Base-by-base conservation (phyloP, 495 filamentous ascomycete species). In the Neurospora sp. region DNA sequence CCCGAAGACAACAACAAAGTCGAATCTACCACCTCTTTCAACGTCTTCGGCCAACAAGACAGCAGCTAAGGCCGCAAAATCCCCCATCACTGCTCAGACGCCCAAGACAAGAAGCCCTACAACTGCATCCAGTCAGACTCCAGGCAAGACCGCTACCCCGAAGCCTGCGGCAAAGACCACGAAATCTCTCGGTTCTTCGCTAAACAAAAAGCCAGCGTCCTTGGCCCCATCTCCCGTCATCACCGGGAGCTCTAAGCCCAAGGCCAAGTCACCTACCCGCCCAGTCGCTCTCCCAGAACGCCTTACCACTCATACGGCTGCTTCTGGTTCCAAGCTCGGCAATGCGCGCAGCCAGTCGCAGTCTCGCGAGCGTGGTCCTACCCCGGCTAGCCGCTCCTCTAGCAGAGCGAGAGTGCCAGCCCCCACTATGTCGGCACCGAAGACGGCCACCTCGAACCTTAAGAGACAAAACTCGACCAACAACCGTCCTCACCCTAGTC, bases 191-290 rank as follows among this genome's bases (percentile, higher is more conserved):
- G 66, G 75, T 5, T 46, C 80, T 0, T 76, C 81, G 18, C 75
- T 77, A 5, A 40, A 70, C 40, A 84, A 83, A 76, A 84, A 79
- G 54, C 80, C 84, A 46, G 75, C 79, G 2, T 73, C 82, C 10
- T 74, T 83, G 35, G 76, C 83, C 23, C 75, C 79, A 10, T 80
- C 80, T 5, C 77, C 83, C 14, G 76, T 82, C 2, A 76, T 77
- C 62, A 81, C 79, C 72, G 83, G 82, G n/a, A 85, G 86, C 76
- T 80, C 82, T 40, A 93, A 91, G 77, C 85, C 90, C 27, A 87
- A 86, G 76, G 80, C 88, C 18, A 91, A 87, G 75, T 93, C 92
- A 20, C 90, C 91, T 1, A 91, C 90, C 8, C 86, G 86, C 70
- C 87, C 91, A 18, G 82, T 88, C 76, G 89, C 88, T 72, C 83